Evolutionary conservation across 2,329 filamentous ascomycete genomes (phyloP).

Genomic region (Cryphonectria naterciae): DNA sequence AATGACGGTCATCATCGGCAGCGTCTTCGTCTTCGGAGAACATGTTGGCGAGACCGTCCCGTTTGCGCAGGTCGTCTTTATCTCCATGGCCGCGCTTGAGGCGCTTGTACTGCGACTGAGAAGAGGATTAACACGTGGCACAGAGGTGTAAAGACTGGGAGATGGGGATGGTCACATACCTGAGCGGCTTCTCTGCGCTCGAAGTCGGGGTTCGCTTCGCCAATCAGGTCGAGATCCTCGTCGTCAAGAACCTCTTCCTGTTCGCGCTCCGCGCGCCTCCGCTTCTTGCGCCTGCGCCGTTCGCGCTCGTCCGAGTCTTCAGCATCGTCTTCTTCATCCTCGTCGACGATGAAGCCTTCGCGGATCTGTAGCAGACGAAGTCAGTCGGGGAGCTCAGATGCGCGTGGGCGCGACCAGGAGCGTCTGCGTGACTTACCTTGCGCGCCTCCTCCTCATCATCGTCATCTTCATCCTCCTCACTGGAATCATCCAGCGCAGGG

Average conservation of each 20-base stretch:
- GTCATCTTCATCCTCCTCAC: slow-evolving; percentile 90
- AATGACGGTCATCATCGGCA: slow-evolving; percentile 57
- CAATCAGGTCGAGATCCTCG: slow-evolving; percentile 94
- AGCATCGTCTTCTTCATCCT: slow-evolving; percentile 76
- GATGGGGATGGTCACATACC: slow-evolving; percentile 12
- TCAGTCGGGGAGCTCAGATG: slow-evolving; percentile 9
- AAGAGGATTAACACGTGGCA: slow-evolving; percentile 13
- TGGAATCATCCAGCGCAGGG: slow-evolving; percentile 75
- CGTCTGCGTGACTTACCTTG: slow-evolving; percentile 54
- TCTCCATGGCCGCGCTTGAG: slow-evolving; percentile 89
- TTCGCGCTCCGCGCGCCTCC: slow-evolving; percentile 74
- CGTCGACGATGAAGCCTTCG: slow-evolving; percentile 95
- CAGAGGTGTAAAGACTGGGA: not conserved
- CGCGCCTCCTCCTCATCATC: slow-evolving; percentile 85
- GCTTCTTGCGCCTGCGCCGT: slow-evolving; percentile 73
- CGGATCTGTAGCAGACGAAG: slow-evolving; percentile 63
- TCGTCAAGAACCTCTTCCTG: slow-evolving; percentile 91
- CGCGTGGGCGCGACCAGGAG: not conserved
- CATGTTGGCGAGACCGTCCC: slow-evolving; percentile 84
- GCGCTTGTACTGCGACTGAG: slow-evolving; percentile 88
- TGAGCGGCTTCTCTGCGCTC: slow-evolving; percentile 58
- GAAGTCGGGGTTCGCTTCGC: slow-evolving; percentile 74
- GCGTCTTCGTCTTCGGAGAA: slow-evolving; percentile 95
- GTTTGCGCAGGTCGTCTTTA: slow-evolving; percentile 66
- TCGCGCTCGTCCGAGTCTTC: slow-evolving; percentile 58